These are phyloP conservation scores for Rhizopus delemar DNA, from an alignment of 371 early-diverging fungal genomes.

Conservation along the genomic window DNA sequence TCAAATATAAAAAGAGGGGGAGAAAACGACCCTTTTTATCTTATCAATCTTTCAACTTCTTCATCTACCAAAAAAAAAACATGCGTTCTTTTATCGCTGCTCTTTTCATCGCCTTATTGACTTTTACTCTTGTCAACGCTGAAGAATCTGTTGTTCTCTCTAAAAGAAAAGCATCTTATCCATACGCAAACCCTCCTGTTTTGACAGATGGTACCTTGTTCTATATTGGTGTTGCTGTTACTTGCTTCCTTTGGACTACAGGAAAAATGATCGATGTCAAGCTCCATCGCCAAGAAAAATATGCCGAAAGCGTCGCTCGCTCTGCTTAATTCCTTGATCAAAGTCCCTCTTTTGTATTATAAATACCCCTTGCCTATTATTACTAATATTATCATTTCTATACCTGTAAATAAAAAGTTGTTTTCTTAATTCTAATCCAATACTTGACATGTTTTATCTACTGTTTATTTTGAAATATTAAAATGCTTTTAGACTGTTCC, in stretches of 20 bases:
- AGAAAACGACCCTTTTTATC: too few relatives aligned
- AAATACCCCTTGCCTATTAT: neutral
- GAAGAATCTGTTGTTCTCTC: neutral
- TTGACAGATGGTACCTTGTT: constrained; percentile 27
- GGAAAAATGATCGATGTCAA: constrained; percentile 28
- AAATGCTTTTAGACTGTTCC: too few relatives aligned
- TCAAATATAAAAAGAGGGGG: too few relatives aligned
- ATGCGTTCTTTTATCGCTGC: too few relatives aligned
- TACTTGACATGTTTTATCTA: too few relatives aligned
- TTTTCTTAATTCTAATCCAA: too few relatives aligned
- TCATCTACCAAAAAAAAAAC: too few relatives aligned
- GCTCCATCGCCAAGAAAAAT: constrained; percentile 28
- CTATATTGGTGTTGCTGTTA: constrained; percentile 22
- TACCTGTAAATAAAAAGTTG: too few relatives aligned
- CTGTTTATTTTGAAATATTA: too few relatives aligned
- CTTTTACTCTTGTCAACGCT: neutral
- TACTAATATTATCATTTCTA: neutral
- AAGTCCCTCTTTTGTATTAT: neutral
- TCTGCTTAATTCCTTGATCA: constrained; percentile 11
- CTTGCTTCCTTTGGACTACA: constrained; percentile 26
- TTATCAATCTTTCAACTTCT: too few relatives aligned
- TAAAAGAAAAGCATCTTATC: neutral
- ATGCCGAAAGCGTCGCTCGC: constrained; percentile 22
- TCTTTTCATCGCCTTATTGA: too few relatives aligned
- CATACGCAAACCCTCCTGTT: constrained; percentile 13